phyloP scores from a whole-genome alignment of 2,329 filamentous ascomycete species.

The Ceratocystis harringtonii region DNA sequence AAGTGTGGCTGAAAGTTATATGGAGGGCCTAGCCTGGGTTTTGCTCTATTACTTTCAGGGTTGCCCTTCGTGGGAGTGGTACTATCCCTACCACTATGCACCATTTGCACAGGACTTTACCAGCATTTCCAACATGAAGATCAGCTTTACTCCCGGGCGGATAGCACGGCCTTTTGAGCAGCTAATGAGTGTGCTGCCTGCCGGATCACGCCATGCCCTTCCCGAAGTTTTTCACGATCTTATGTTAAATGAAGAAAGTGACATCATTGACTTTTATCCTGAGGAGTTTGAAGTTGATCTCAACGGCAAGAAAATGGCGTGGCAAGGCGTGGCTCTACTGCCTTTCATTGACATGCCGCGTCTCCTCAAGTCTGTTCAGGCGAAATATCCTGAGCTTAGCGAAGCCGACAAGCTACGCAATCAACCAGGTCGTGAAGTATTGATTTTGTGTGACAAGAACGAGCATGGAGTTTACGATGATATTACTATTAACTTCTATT shows the following conservation, averaged over 20 bases:
- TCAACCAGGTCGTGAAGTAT: conserved; percentile 59
- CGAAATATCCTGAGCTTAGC: conserved; percentile 65
- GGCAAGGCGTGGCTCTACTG: conserved; percentile 86
- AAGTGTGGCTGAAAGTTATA: conserved; percentile 79
- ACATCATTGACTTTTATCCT: conserved; percentile 95
- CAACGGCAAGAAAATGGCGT: conserved; percentile 96
- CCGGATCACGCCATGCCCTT: conserved; percentile 80
- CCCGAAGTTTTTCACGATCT: conserved; percentile 77
- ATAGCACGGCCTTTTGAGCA: conserved; percentile 92
- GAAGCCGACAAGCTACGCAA: conserved; percentile 68
- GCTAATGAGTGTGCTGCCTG: conserved; percentile 92
- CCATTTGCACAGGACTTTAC: conserved; percentile 94
- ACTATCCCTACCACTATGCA: conserved; percentile 95
- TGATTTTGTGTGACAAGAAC: conserved; percentile 73
- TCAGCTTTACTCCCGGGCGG: conserved; percentile 68
- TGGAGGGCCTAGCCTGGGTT: conserved; percentile 90
- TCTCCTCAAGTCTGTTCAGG: conserved; percentile 65
- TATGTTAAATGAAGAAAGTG: conserved; percentile 76
- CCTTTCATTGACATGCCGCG: conserved; percentile 93
- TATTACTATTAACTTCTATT: conserved; percentile 73
- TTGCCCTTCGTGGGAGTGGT: conserved; percentile 98
- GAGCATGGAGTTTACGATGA: conserved; percentile 61
- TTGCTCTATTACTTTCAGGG: conserved; percentile 95
- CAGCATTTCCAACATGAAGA: conserved; percentile 61
- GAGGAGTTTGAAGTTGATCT: conserved; percentile 85